Conservation (phyloP, 495 filamentous ascomycete genomes). For the Cryomyces antarcticus region DNA sequence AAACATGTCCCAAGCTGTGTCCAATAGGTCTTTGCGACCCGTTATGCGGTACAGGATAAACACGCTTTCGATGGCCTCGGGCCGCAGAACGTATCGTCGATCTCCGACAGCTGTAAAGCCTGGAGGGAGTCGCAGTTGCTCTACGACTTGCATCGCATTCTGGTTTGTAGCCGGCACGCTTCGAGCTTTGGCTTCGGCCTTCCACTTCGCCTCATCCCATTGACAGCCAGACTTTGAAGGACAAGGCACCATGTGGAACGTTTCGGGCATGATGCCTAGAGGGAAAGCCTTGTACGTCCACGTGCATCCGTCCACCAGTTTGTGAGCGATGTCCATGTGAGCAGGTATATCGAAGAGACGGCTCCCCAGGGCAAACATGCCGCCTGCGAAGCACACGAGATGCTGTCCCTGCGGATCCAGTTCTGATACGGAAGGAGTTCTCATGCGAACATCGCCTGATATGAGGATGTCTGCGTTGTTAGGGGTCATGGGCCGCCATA, state of each 20-base stretch:
- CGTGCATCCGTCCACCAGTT: conserved; percentile 75
- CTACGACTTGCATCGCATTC: too few species aligned
- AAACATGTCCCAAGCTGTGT: conserved; percentile 17
- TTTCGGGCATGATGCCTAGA: conserved; percentile 54
- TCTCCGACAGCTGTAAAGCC: conserved; percentile 22
- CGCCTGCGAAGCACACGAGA: conserved; percentile 40
- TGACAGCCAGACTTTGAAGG: conserved; percentile 22
- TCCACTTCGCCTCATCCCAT: conserved; percentile 35
- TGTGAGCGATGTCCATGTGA: conserved; percentile 32
- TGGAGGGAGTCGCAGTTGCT: conserved; percentile 10
- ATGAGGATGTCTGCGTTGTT: conserved; percentile 17
- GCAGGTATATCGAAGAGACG: conserved; percentile 34
- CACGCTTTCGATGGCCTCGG: conserved; percentile 15
- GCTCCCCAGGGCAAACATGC: conserved; percentile 33
- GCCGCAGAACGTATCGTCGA: conserved; percentile 20
- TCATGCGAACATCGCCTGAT: conserved; percentile 14
- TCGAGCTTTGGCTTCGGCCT: conserved; percentile 5
- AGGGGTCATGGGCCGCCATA: conserved; percentile 19
- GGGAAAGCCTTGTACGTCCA: conserved; percentile 75
- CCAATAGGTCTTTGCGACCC: conserved; percentile 9
- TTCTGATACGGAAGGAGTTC: neutral
- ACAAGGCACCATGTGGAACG: conserved; percentile 32
- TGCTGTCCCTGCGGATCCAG: conserved; percentile 30
- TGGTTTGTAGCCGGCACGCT: too few species aligned
- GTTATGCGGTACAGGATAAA: conserved; percentile 18